Conservation (phyloP, 345 rosid genomes). For the Eucalyptus curtisii region DNA sequence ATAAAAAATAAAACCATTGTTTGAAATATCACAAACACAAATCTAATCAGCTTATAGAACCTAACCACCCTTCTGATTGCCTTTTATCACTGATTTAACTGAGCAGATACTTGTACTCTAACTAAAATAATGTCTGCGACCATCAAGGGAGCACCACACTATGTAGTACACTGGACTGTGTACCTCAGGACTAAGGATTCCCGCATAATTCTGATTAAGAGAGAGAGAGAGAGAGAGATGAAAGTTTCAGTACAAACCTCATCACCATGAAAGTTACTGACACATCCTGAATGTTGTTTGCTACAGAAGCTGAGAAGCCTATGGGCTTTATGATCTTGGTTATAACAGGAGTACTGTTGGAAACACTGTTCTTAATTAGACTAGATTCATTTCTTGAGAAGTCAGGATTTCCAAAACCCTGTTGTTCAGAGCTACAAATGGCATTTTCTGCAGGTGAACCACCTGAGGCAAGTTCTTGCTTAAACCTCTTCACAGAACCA, state of each 20-base stretch:
- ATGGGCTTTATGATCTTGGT: conserved; percentile 65
- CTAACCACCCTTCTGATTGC: background rate
- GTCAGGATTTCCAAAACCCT: conserved; percentile 28
- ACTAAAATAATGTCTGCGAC: background rate
- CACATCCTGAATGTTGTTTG: conserved; percentile 56
- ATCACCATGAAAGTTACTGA: conserved; percentile 58
- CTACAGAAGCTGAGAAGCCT: conserved; percentile 50
- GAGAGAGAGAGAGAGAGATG: background rate
- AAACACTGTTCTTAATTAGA: conserved; percentile 25
- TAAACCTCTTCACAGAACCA: conserved; percentile 91
- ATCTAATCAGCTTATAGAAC: background rate
- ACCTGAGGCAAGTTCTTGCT: conserved; percentile 37
- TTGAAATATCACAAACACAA: background rate
- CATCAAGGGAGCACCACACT: background rate
- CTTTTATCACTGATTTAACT: background rate
- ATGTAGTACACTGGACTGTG: background rate
- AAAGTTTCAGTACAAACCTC: conserved; percentile 44
- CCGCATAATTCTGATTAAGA: background rate
- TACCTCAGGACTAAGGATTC: background rate
- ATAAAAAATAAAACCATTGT: background rate
- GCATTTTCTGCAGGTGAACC: conserved; percentile 9
- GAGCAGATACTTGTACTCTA: background rate
- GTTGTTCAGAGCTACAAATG: conserved; percentile 25
- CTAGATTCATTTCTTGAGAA: conserved; percentile 14
- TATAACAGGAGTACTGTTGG: conserved; percentile 24